Percentiles rank a stretch among this genome's conserved stretches.
Conservation (phyloP, 73 alveolate genomes). For the Blepharisma japonicum region DNA sequence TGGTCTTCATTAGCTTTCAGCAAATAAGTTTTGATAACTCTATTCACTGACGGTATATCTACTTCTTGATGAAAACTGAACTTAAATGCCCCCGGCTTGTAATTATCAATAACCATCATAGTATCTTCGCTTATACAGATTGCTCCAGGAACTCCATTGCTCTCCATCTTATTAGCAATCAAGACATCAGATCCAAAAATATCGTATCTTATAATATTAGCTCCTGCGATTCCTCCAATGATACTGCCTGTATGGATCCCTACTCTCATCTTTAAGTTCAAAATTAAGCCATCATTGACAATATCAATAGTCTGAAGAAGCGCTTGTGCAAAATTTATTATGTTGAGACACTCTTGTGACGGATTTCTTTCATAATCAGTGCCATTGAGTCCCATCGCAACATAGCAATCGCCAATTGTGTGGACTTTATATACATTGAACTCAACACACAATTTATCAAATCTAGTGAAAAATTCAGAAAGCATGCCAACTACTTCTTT, state of each 20-base stretch:
- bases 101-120: slow-evolving; percentile 33
- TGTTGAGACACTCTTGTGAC: slow-evolving; percentile 33
- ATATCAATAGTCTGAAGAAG: slow-evolving; percentile 28
- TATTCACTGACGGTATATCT: neutral
- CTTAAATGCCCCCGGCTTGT: slow-evolving; percentile 32
- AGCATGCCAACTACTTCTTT: slow-evolving; percentile 40
- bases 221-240: slow-evolving; percentile 52
- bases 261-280: slow-evolving; percentile 33
- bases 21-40: neutral
- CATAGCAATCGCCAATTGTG: slow-evolving; percentile 56
- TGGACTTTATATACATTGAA: slow-evolving; percentile 40
- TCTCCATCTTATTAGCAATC: slow-evolving; percentile 51
- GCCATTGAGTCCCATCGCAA: slow-evolving; percentile 38
- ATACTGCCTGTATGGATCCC: slow-evolving; percentile 50
- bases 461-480: slow-evolving; percentile 40
- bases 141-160: slow-evolving; percentile 40
- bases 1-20: neutral
- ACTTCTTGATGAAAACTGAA: neutral
- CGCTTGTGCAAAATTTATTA: slow-evolving; percentile 30
- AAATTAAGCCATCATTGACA: slow-evolving; percentile 9
- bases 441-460: slow-evolving; percentile 39
- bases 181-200: slow-evolving; percentile 51
- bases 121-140: slow-evolving; percentile 47
- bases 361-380: slow-evolving; percentile 31
- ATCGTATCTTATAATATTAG: slow-evolving; percentile 51